Conservation (phyloP, 176 grass and related monocot species). For the Avena eriantha region DNA sequence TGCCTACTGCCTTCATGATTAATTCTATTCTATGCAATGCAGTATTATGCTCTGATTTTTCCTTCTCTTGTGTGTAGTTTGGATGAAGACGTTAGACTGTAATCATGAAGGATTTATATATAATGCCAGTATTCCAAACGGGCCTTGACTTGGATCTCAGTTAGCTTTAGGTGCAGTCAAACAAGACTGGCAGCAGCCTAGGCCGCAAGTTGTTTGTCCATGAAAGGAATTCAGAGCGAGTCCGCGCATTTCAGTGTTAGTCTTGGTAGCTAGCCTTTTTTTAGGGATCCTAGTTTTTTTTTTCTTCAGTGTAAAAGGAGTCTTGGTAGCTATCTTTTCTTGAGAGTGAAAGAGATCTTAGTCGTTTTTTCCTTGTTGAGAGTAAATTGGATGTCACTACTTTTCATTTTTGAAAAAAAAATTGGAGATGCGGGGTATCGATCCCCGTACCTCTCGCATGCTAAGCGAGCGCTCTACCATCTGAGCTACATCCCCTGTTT, state of each 20-base stretch:
- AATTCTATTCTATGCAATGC: too few species aligned
- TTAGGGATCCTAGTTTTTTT: too few species aligned
- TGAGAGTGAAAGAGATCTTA: too few species aligned
- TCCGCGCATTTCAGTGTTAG: too few species aligned
- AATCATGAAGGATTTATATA: not conserved
- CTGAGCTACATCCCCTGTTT: slow-evolving; percentile 5
- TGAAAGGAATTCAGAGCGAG: not conserved
- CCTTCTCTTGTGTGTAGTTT: not conserved
- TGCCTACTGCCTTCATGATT: too few species aligned
- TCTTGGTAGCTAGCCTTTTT: too few species aligned
- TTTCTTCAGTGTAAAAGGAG: too few species aligned
- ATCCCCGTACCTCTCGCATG: slow-evolving; percentile 99
- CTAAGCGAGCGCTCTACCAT: slow-evolving; percentile 71
- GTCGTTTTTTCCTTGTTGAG: too few species aligned
- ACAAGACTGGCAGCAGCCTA: not conserved
- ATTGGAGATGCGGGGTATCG: slow-evolving; percentile 89
- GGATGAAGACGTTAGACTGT: not conserved
- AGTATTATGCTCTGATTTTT: not conserved
- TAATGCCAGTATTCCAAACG: not conserved
- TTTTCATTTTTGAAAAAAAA: not conserved
- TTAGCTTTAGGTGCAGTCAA: not conserved
- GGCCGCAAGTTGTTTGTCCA: not conserved
- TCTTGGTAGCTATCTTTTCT: too few species aligned
- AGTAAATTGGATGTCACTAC: too few species aligned
- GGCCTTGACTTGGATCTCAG: not conserved